A percentile compares a stretch with the other conserved stretches of the same genome.
Conservation (phyloP, 75 land plant genomes). For the Isoetes taiwanensis region DNA sequence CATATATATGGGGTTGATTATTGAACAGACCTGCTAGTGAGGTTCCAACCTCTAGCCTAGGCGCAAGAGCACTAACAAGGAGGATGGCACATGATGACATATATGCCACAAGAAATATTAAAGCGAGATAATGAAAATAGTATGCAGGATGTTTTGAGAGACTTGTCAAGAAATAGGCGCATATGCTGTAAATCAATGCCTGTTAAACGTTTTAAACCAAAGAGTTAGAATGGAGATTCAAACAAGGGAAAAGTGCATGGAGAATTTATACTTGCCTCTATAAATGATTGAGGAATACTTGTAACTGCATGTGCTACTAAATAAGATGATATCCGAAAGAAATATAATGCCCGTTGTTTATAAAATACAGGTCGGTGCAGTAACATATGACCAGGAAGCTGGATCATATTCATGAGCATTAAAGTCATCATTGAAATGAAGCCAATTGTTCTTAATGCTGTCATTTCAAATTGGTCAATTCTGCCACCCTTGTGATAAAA, state of each 20-base stretch:
- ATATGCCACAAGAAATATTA: constrained; percentile 19
- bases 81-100: constrained; percentile 22
- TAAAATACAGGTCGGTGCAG: constrained; percentile 27
- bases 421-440: constrained; percentile 31
- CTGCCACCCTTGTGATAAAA: constrained; percentile 26
- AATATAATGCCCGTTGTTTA: constrained; percentile 32
- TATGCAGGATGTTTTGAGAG: constrained; percentile 10
- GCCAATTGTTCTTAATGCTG: constrained; percentile 24
- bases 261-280: constrained; percentile 24
- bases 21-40: constrained; percentile 17
- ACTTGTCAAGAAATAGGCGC: constrained; percentile 19
- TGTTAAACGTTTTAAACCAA: constrained; percentile 3
- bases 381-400: constrained; percentile 35
- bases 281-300: constrained; percentile 28
- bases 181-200: constrained; percentile 15
- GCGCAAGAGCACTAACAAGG: constrained; percentile 24
- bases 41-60: constrained; percentile 22
- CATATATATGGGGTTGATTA: neutral
- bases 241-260: neutral
- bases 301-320: constrained; percentile 22
- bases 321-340: constrained; percentile 36
- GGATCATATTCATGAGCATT: constrained; percentile 27
- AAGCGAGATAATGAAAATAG: constrained; percentile 12
- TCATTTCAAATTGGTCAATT: constrained; percentile 18
- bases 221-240: neutral